A percentile compares a stretch with the other conserved stretches of the same genome.
Evolutionary conservation across 148 eudicot species (phyloP).

Genomic region (Vaccinium myrtillus): DNA sequence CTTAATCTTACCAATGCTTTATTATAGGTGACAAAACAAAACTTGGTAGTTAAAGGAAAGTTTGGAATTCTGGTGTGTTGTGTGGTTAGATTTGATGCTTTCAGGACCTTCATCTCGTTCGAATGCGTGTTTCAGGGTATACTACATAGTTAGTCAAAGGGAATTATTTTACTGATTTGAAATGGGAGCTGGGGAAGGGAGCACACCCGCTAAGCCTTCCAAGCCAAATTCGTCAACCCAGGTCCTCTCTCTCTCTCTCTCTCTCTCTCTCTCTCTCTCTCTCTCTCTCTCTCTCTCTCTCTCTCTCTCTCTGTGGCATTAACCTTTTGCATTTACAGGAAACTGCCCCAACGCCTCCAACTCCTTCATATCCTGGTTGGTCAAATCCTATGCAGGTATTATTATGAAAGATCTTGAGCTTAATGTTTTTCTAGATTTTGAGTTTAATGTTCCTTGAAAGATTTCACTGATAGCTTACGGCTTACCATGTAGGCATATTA

Average conservation of each 20-base stretch:
- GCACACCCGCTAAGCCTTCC: slow-evolving; percentile 61
- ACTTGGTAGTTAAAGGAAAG: not conserved
- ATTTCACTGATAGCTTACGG: not conserved
- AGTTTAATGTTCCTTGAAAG: not conserved
- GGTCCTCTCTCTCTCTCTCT: slow-evolving; percentile 38
- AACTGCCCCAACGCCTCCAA: slow-evolving; percentile 43
- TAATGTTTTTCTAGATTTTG: not conserved
- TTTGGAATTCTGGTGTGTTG: slow-evolving; percentile 11
- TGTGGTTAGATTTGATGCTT: not conserved
- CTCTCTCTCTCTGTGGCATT: not conserved
- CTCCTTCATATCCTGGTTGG: slow-evolving; percentile 76
- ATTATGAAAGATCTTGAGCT: not conserved
- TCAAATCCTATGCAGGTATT: slow-evolving; percentile 80
- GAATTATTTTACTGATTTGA: slow-evolving; percentile 18
- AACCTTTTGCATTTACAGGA: slow-evolving; percentile 47
- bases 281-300: slow-evolving; percentile 9
- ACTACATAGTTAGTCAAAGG: not conserved
- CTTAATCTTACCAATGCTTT: not conserved
- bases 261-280: slow-evolving; percentile 9
- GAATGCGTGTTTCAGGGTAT: not conserved
- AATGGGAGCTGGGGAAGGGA: slow-evolving; percentile 78
- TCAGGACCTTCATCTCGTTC: slow-evolving; percentile 5
- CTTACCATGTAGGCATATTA: slow-evolving; percentile 60
- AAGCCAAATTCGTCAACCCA: slow-evolving; percentile 55
- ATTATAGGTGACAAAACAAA: not conserved